phyloP scores from a whole-genome alignment of 345 rosid species.

The Hibiscus trionum region DNA sequence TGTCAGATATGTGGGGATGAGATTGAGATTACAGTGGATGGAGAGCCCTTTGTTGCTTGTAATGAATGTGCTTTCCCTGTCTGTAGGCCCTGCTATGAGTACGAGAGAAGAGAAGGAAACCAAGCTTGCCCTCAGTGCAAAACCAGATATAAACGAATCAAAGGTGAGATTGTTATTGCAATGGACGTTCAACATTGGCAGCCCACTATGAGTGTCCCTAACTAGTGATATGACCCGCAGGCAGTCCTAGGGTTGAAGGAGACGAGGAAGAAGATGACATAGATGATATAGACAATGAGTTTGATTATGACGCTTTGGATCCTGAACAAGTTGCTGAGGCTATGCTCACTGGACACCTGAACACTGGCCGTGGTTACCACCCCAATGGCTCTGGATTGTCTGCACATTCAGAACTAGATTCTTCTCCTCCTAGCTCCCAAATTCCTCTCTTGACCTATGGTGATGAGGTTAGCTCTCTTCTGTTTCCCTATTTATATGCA shows the following conservation, averaged over 20 bases:
- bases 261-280: slow-evolving; percentile 93
- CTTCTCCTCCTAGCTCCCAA: slow-evolving; percentile 56
- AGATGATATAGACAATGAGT: slow-evolving; percentile 92
- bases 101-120: slow-evolving; percentile 93
- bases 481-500: neutral
- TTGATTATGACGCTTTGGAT: slow-evolving; percentile 59
- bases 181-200: neutral
- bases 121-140: slow-evolving; percentile 97
- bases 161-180: slow-evolving; percentile 44
- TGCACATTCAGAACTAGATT: slow-evolving; percentile 55
- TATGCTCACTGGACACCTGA: slow-evolving; percentile 44
- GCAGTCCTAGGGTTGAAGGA: slow-evolving; percentile 91
- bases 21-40: slow-evolving; percentile 58
- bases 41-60: slow-evolving; percentile 91
- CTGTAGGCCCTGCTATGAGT: slow-evolving; percentile 88
- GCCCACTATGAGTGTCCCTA: neutral
- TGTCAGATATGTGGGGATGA: slow-evolving; percentile 93
- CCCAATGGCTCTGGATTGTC: slow-evolving; percentile 31
- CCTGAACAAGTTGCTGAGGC: slow-evolving; percentile 58
- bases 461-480: slow-evolving; percentile 53
- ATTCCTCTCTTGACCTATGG: slow-evolving; percentile 87
- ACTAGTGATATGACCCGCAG: slow-evolving; percentile 30
- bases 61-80: slow-evolving; percentile 99
- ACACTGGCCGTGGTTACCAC: slow-evolving; percentile 42
- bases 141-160: slow-evolving; percentile 79